A percentile compares a stretch with the other conserved stretches of the same genome.
Conservation (phyloP, 1,284 basidiomycete genomes). For the Rhodotorula glutinis region DNA sequence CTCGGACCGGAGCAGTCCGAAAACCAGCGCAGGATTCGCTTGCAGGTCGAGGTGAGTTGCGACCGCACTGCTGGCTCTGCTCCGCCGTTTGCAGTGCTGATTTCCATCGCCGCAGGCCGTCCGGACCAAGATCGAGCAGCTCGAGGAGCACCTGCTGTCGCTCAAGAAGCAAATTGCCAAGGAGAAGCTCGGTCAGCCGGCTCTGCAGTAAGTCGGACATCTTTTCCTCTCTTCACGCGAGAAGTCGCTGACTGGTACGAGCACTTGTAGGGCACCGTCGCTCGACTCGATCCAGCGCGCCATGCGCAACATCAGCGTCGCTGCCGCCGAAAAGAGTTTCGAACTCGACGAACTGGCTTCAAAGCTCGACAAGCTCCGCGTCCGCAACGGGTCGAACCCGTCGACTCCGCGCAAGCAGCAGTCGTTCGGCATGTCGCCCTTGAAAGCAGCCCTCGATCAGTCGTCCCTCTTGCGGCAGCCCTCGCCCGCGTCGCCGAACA, state of each 20-base stretch:
- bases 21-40: conserved; percentile 69
- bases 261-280: conserved; percentile 63
- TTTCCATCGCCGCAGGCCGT: conserved; percentile 54
- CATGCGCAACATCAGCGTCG: conserved; percentile 70
- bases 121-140: conserved; percentile 67
- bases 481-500: neutral
- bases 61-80: too few relatives aligned
- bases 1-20: conserved; percentile 85
- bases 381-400: conserved; percentile 43
- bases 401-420: conserved; percentile 6
- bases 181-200: conserved; percentile 61
- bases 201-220: conserved; percentile 57
- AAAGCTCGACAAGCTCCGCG: conserved; percentile 59
- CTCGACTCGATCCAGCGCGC: conserved; percentile 78
- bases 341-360: conserved; percentile 60
- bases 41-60: conserved; percentile 61
- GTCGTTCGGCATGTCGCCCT: conserved; percentile 12
- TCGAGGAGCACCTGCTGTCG: conserved; percentile 67
- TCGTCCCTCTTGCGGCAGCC: conserved; percentile 10
- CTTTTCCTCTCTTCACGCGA: too few relatives aligned
- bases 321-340: conserved; percentile 58
- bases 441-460: conserved; percentile 15
- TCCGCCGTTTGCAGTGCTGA: neutral
- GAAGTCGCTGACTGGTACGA: neutral
- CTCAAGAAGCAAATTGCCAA: conserved; percentile 68